Percentiles rank a stretch among this genome's conserved stretches.
These are phyloP conservation scores for Pythium diclinum DNA, from an alignment of 352 stramenopile genomes.

Conservation along the genomic window DNA sequence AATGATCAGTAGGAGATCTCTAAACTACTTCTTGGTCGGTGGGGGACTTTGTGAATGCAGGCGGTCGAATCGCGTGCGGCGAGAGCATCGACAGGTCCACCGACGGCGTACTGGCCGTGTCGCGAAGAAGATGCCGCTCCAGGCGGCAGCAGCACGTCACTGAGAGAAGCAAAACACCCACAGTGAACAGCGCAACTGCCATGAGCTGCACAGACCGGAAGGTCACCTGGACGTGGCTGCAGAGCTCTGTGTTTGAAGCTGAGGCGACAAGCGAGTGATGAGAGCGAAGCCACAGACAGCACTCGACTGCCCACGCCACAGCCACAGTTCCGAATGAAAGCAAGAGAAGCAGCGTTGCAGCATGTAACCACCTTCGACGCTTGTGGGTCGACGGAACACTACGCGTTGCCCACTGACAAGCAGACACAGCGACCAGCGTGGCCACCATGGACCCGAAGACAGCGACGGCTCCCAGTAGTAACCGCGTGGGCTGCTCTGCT, in stretches of 20 bases:
- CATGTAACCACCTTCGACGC: neutral
- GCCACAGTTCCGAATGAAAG: conserved; percentile 2
- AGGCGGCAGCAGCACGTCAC: conserved; percentile 54
- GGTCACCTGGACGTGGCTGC: conserved; percentile 6
- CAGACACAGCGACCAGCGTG: neutral
- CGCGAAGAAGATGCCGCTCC: conserved; percentile 46
- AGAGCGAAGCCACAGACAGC: conserved; percentile 14
- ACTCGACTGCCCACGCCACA: conserved; percentile 14
- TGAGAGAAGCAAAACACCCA: conserved; percentile 35
- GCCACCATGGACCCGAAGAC: conserved; percentile 15
- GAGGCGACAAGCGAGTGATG: neutral
- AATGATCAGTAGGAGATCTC: neutral
- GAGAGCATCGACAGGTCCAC: conserved; percentile 42
- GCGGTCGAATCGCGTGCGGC: conserved; percentile 24
- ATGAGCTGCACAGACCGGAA: conserved; percentile 16
- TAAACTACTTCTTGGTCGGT: neutral
- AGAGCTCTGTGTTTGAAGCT: neutral
- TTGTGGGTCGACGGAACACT: neutral
- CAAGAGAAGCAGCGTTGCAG: conserved; percentile 1
- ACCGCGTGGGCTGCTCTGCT: neutral
- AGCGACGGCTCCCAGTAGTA: conserved; percentile 7
- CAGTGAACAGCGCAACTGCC: conserved; percentile 33
- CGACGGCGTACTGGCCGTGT: conserved; percentile 20
- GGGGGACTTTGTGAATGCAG: conserved; percentile 15
- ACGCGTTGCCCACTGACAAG: neutral